Conservation (phyloP, 805 yeast genomes). For the Monosporozyma yasuniensis region DNA sequence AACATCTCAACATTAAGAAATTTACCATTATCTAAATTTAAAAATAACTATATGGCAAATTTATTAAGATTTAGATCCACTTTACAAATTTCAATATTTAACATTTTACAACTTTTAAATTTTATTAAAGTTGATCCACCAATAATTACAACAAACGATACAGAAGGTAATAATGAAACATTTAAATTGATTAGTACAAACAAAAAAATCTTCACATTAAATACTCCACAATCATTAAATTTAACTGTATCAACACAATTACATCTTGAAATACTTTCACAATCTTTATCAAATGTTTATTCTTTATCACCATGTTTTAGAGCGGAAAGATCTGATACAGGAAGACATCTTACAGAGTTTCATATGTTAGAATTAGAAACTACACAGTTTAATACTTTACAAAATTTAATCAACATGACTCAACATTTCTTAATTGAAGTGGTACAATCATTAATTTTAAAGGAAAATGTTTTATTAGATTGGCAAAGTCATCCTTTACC, state of each 20-base stretch:
- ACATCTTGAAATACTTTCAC: slow-evolving; percentile 74
- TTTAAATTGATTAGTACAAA: slow-evolving; percentile 41
- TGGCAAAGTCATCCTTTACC: slow-evolving; percentile 4
- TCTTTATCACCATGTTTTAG: slow-evolving; percentile 85
- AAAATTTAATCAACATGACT: slow-evolving; percentile 53
- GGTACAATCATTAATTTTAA: not conserved
- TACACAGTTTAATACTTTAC: slow-evolving; percentile 50
- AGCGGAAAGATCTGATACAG: slow-evolving; percentile 88
- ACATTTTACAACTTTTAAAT: slow-evolving; percentile 45
- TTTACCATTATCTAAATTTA: slow-evolving; percentile 70
- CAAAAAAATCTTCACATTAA: slow-evolving; percentile 31
- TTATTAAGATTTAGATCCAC: slow-evolving; percentile 65
- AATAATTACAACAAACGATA: slow-evolving; percentile 76
- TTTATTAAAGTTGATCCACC: slow-evolving; percentile 82
- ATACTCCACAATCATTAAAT: not conserved
- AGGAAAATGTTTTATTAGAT: not conserved
- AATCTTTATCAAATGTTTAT: slow-evolving; percentile 76
- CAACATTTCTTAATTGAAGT: slow-evolving; percentile 2
- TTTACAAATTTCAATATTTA: slow-evolving; percentile 42
- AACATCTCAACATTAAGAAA: slow-evolving; percentile 38
- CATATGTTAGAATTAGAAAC: slow-evolving; percentile 97
- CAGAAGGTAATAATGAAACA: slow-evolving; percentile 96
- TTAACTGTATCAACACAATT: slow-evolving; percentile 88
- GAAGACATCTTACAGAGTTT: slow-evolving; percentile 85
- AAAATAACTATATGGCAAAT: slow-evolving; percentile 56